A percentile compares a stretch with the other conserved stretches of the same genome.
phyloP scores from a whole-genome alignment of 805 yeast species.

The Candida ipomoeae region DNA sequence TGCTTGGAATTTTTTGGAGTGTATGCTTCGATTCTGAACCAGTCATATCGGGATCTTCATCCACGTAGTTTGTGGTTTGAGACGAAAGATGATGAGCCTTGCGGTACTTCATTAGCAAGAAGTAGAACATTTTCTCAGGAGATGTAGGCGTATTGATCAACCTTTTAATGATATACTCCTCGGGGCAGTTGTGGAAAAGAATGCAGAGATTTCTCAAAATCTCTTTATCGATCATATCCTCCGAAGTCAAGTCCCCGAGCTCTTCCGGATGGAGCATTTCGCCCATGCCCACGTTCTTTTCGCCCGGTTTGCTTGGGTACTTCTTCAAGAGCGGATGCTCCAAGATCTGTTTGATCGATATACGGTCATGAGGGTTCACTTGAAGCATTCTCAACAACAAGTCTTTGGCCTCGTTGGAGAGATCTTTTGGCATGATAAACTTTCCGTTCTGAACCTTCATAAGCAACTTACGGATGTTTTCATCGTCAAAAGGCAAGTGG shows the following conservation, averaged over 20 bases:
- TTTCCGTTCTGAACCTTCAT: constrained; percentile 89
- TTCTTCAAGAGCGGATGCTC: constrained; percentile 78
- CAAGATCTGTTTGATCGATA: constrained; percentile 70
- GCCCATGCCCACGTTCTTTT: background rate
- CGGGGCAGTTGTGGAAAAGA: constrained; percentile 74
- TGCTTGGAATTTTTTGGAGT: constrained; percentile 35
- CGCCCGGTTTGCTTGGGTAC: constrained; percentile 46
- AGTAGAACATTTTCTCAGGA: constrained; percentile 79
- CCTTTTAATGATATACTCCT: constrained; percentile 47
- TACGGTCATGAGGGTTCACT: constrained; percentile 77
- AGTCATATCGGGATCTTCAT: constrained; percentile 23
- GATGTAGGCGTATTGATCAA: constrained; percentile 55
- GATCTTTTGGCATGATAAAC: constrained; percentile 74
- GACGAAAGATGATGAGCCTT: constrained; percentile 49
- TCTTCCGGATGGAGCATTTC: constrained; percentile 7
- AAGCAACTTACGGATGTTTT: constrained; percentile 80
- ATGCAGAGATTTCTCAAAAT: constrained; percentile 73
- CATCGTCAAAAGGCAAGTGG: constrained; percentile 95
- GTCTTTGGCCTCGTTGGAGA: constrained; percentile 84
- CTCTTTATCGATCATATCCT: constrained; percentile 63
- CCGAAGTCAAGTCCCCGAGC: constrained; percentile 16
- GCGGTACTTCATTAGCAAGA: constrained; percentile 67
- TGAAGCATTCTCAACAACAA: constrained; percentile 74
- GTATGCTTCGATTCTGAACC: constrained; percentile 24
- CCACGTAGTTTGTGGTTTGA: constrained; percentile 20